Percentiles rank a stretch among this genome's conserved stretches.
Conservation (phyloP, 2,329 filamentous ascomycete species). For the Arthrobotrys musiformis region DNA sequence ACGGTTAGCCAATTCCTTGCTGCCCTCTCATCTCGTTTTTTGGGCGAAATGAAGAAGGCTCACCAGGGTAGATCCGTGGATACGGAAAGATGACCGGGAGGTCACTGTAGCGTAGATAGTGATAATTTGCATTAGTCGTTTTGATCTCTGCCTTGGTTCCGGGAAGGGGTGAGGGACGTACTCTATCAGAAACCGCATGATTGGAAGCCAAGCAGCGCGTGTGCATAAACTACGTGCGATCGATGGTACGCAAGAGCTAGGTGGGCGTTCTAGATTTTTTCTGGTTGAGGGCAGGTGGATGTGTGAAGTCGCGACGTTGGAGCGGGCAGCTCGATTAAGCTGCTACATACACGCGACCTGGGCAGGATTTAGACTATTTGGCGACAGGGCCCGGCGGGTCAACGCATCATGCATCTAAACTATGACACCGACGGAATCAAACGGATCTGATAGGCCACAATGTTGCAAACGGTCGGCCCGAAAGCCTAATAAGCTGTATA, state of each 20-base stretch:
- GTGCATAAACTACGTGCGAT: conserved; percentile 5
- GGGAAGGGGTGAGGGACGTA: conserved; percentile 44
- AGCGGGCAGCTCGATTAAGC: not conserved
- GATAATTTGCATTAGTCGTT: conserved; percentile 11
- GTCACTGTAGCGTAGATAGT: conserved; percentile 64
- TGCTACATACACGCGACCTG: conserved; percentile 39
- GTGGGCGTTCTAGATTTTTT: not conserved
- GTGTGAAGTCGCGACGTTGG: conserved; percentile 10
- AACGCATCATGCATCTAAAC: conserved; percentile 10
- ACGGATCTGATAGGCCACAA: conserved; percentile 13
- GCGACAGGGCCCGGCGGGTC: conserved; percentile 21
- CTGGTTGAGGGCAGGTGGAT: not conserved
- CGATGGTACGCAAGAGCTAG: no score
- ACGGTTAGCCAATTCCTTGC: conserved; percentile 52
- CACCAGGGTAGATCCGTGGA: conserved; percentile 70
- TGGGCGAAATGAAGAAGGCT: conserved; percentile 56
- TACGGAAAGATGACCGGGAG: conserved; percentile 71
- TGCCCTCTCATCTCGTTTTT: conserved; percentile 14
- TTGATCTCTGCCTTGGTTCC: not conserved
- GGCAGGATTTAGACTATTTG: conserved; percentile 27
- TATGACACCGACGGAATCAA: not conserved
- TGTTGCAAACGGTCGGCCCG: conserved; percentile 4
- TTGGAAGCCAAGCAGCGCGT: conserved; percentile 2
- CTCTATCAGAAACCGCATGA: conserved; percentile 60
- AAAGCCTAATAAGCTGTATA: conserved; percentile 8